Evolutionary conservation across 1,284 basidiomycete species (phyloP).

Genomic region (Kwoniella shivajii): DNA sequence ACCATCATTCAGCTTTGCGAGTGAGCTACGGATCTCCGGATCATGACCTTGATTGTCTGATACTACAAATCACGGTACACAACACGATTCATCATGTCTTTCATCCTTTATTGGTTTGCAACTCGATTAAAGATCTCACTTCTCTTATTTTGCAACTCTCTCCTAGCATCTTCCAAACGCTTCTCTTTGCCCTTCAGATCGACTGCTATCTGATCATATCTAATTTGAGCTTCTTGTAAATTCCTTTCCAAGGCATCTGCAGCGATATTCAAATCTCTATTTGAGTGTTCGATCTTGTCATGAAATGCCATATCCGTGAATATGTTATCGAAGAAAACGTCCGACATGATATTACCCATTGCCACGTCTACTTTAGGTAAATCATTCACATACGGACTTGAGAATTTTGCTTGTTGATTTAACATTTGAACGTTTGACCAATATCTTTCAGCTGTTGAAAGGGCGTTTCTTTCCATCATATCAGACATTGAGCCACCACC

Average conservation of each 20-base stretch:
- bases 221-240: background rate
- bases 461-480: conserved; percentile 4
- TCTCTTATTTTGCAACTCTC: background rate
- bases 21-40: no score
- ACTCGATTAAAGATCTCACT: background rate
- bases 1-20: no score
- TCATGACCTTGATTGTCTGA: no score
- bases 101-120: background rate
- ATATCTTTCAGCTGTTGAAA: background rate
- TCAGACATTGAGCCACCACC: conserved; percentile 3
- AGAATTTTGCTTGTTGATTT: background rate
- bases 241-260: background rate
- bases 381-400: background rate
- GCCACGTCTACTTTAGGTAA: background rate
- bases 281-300: background rate
- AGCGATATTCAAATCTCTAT: background rate
- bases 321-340: conserved; percentile 7
- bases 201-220: background rate
- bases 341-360: conserved; percentile 1
- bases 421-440: conserved; percentile 2
- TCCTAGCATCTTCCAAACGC: background rate
- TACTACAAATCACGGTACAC: no score
- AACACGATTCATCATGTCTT: background rate
- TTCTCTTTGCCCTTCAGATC: background rate
- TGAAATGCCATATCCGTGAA: conserved; percentile 6